phyloP scores from a whole-genome alignment of 2,329 filamentous ascomycete species.

The Aspergillus pseudoglaucus region DNA sequence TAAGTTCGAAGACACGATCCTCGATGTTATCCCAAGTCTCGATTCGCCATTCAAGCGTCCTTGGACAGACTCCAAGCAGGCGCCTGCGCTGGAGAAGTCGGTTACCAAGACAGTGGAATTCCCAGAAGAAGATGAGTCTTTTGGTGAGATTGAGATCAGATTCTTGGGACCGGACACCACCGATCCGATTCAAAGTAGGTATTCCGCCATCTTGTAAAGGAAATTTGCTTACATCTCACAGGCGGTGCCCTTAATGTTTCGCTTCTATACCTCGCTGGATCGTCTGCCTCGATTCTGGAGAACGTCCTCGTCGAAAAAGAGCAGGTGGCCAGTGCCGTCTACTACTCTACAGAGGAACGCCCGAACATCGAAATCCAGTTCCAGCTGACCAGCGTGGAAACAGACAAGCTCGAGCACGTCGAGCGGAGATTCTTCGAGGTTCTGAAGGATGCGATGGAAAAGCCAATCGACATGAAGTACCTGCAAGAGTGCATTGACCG shows the following conservation, averaged over 20 bases:
- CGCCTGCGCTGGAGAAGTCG: slow-evolving; percentile 65
- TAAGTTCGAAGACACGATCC: slow-evolving; percentile 78
- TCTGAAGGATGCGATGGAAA: slow-evolving; percentile 67
- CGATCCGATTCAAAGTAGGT: slow-evolving; percentile 54
- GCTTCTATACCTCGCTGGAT: slow-evolving; percentile 82
- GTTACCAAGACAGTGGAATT: slow-evolving; percentile 77
- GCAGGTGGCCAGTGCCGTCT: slow-evolving; percentile 79
- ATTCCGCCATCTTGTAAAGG: not conserved
- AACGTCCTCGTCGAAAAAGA: slow-evolving; percentile 91
- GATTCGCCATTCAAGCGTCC: slow-evolving; percentile 74
- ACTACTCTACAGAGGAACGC: slow-evolving; percentile 70
- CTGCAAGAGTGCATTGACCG: slow-evolving; percentile 79
- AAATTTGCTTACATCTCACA: slow-evolving; percentile 7
- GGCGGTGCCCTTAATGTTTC: slow-evolving; percentile 71
- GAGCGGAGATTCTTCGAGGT: slow-evolving; percentile 81
- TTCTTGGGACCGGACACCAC: slow-evolving; percentile 82
- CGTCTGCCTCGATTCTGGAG: slow-evolving; percentile 85
- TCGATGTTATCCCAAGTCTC: slow-evolving; percentile 70
- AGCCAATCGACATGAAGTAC: slow-evolving; percentile 83
- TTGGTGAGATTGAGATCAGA: slow-evolving; percentile 76
- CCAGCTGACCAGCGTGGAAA: slow-evolving; percentile 77
- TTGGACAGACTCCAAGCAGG: slow-evolving; percentile 82
- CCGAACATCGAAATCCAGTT: slow-evolving; percentile 82
- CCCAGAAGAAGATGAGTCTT: slow-evolving; percentile 92
- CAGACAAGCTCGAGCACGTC: slow-evolving; percentile 73